Conservation (phyloP, 163 green algal genomes). For the Trebouxia gelatinosa region DNA sequence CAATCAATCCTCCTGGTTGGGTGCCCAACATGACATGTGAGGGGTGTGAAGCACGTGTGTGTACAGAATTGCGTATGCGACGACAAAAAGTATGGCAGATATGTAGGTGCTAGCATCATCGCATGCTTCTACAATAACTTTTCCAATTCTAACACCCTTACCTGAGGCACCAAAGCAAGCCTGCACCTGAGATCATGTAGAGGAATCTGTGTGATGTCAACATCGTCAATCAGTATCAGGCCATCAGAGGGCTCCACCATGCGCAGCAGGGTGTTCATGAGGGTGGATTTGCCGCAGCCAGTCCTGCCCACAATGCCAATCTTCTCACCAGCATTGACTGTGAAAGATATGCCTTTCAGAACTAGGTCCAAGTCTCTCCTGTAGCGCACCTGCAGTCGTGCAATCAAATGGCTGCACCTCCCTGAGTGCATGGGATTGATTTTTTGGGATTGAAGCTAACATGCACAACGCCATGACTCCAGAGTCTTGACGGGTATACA, state of each 20-base stretch:
- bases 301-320: constrained; percentile 86
- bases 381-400: constrained; percentile 58
- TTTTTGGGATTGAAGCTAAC: too few relatives aligned
- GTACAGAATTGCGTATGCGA: too few relatives aligned
- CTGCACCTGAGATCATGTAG: constrained; percentile 75
- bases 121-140: too few relatives aligned
- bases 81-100: too few relatives aligned
- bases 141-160: background rate
- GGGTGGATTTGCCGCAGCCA: constrained; percentile 89
- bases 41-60: too few relatives aligned
- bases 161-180: constrained; percentile 81
- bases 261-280: constrained; percentile 91
- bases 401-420: too few relatives aligned
- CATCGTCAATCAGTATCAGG: constrained; percentile 82
- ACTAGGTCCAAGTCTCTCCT: constrained; percentile 67
- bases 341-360: constrained; percentile 46
- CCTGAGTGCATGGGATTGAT: too few relatives aligned
- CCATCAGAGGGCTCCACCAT: constrained; percentile 83
- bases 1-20: too few relatives aligned
- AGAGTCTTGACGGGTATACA: too few relatives aligned
- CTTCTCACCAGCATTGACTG: constrained; percentile 47
- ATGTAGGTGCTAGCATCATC: too few relatives aligned
- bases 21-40: too few relatives aligned
- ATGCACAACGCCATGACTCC: too few relatives aligned
- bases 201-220: constrained; percentile 76